Conservation (phyloP, 257 asterid genomes). For the Prunella vulgaris region DNA sequence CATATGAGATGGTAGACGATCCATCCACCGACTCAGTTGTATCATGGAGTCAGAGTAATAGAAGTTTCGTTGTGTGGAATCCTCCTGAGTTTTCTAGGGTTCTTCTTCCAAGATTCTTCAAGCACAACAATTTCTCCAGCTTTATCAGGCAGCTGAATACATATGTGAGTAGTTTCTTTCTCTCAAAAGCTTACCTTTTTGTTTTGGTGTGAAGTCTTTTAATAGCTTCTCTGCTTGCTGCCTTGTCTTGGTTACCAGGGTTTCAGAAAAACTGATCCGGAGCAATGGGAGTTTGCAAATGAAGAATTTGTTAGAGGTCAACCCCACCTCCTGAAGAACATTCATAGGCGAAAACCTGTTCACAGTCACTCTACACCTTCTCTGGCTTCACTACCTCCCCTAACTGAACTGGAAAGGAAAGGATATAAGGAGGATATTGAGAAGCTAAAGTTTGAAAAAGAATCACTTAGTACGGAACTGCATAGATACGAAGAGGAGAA, state of each 20-base stretch:
- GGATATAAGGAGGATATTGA: constrained; percentile 60
- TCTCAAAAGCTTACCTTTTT: background rate
- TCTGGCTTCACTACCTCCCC: constrained; percentile 36
- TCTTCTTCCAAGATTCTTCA: constrained; percentile 74
- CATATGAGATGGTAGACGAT: constrained; percentile 93
- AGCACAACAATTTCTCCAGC: constrained; percentile 93
- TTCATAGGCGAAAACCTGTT: constrained; percentile 86
- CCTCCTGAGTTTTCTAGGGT: constrained; percentile 68
- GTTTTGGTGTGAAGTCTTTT: background rate
- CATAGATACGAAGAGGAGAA: constrained; percentile 51
- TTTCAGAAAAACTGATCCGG: constrained; percentile 86
- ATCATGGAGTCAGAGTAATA: constrained; percentile 69
- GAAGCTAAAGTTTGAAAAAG: constrained; percentile 53
- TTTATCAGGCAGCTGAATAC: constrained; percentile 89
- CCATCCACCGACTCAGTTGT: constrained; percentile 53
- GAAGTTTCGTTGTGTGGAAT: constrained; percentile 80
- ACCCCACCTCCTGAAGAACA: constrained; percentile 71
- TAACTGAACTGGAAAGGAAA: constrained; percentile 62
- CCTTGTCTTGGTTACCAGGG: constrained; percentile 46
- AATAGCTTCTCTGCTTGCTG: background rate
- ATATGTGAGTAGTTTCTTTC: constrained; percentile 47
- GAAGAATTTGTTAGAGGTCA: constrained; percentile 75
- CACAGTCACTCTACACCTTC: constrained; percentile 79
- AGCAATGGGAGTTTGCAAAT: constrained; percentile 87
- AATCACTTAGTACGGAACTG: constrained; percentile 44